Evolutionary conservation across 768 basidiomycete genomes (phyloP).

Genomic region (Termitomyces bulborhizus): DNA sequence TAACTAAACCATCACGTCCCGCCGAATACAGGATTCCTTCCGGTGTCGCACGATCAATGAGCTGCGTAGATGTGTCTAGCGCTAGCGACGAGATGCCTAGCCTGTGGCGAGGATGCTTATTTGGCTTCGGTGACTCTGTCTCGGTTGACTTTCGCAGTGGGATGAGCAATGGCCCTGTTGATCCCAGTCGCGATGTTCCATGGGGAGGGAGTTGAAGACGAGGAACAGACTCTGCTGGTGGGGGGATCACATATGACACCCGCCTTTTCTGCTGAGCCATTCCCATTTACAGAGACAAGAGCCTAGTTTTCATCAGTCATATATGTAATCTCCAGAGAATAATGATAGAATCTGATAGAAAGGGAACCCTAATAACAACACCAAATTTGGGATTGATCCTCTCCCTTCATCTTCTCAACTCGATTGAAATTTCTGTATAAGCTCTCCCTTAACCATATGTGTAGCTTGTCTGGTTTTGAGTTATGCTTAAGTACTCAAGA

Average conservation of each 20-base stretch:
- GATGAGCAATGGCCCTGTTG: slow-evolving; percentile 62
- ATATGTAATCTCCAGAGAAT: background rate
- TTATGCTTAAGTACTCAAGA: no score
- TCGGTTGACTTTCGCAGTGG: slow-evolving; percentile 22
- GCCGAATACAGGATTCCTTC: slow-evolving; percentile 89
- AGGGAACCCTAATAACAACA: background rate
- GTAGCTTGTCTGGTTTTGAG: no score
- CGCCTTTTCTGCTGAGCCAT: slow-evolving; percentile 53
- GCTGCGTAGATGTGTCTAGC: slow-evolving; percentile 74
- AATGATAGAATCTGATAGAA: no score
- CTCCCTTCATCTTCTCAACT: no score
- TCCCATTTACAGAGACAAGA: slow-evolving; percentile 2
- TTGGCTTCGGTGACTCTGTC: slow-evolving; percentile 18
- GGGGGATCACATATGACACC: slow-evolving; percentile 85
- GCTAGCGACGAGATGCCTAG: slow-evolving; percentile 86
- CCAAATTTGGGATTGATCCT: background rate
- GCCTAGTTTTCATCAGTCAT: background rate
- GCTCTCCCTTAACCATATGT: no score
- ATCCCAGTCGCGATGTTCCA: slow-evolving; percentile 58
- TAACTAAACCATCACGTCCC: slow-evolving; percentile 82
- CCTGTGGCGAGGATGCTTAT: slow-evolving; percentile 71
- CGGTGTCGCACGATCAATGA: slow-evolving; percentile 59
- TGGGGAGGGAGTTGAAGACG: slow-evolving; percentile 67
- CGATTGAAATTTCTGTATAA: no score
- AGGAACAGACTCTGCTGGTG: slow-evolving; percentile 56